A percentile compares a stretch with the other conserved stretches of the same genome.
Conservation (phyloP, 1,139 yeast species). For the Protomyces gravidus region DNA sequence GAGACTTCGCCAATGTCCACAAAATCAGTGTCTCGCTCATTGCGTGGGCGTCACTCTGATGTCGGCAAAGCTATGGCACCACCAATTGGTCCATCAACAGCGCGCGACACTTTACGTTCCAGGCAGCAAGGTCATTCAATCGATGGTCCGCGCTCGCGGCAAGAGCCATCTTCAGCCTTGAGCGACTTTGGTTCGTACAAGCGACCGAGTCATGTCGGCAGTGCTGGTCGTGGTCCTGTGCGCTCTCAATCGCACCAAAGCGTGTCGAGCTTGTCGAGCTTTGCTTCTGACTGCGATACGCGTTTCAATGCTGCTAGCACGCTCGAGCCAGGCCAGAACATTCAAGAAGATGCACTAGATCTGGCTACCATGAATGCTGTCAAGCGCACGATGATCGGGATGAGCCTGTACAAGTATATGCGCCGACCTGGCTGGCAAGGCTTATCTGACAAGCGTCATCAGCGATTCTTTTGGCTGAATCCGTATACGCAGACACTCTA, state of each 20-base stretch:
- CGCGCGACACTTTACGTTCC: slow-evolving; percentile 13
- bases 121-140: background rate
- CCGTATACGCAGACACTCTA: slow-evolving; percentile 87
- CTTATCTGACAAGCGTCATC: slow-evolving; percentile 77
- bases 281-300: slow-evolving; percentile 21
- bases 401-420: slow-evolving; percentile 79
- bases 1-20: slow-evolving; percentile 4
- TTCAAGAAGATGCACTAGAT: slow-evolving; percentile 18
- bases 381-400: slow-evolving; percentile 91
- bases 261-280: slow-evolving; percentile 19
- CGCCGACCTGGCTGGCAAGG: slow-evolving; percentile 42
- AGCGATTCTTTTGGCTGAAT: slow-evolving; percentile 92
- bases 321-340: too few relatives aligned
- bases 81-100: slow-evolving; percentile 33
- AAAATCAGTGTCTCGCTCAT: slow-evolving; percentile 5
- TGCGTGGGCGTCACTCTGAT: slow-evolving; percentile 4
- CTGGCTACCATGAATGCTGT: slow-evolving; percentile 68
- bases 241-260: slow-evolving; percentile 15
- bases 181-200: background rate
- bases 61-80: slow-evolving; percentile 15
- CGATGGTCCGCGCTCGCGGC: too few relatives aligned
- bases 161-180: background rate
- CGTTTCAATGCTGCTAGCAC: background rate
- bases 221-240: background rate
- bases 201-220: background rate